These are phyloP conservation scores for Populus davidiana DNA, from an alignment of 345 rosid genomes.

Conservation along the genomic window DNA sequence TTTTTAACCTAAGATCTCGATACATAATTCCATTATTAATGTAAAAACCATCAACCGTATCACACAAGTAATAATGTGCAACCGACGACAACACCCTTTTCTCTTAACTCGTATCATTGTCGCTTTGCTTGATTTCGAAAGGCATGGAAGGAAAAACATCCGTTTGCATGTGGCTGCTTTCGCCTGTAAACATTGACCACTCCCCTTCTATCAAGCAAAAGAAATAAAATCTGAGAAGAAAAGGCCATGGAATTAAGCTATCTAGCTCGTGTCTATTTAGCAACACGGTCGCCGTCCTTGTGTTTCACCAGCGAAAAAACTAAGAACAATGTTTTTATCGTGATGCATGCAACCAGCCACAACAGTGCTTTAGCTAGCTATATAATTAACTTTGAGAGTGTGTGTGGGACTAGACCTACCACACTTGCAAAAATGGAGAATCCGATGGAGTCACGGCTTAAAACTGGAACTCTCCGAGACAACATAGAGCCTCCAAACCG, in stretches of 20 bases:
- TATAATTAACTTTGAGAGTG: neutral
- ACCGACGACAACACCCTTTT: neutral
- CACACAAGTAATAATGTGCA: neutral
- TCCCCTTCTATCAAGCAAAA: neutral
- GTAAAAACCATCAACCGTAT: neutral
- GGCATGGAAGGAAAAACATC: neutral
- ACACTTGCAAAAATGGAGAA: neutral
- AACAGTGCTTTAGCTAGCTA: no score
- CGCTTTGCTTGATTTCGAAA: constrained; percentile 5
- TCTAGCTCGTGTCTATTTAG: neutral
- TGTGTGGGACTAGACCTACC: constrained; percentile 10
- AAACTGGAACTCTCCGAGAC: neutral
- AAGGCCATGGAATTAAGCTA: neutral
- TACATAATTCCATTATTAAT: neutral
- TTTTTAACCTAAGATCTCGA: neutral
- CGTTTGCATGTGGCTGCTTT: constrained; percentile 15
- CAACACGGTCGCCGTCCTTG: no score
- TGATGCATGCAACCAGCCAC: no score
- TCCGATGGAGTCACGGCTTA: neutral
- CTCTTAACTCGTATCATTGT: neutral
- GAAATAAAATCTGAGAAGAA: neutral
- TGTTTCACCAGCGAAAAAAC: no score
- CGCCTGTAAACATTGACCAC: neutral
- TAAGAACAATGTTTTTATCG: no score
- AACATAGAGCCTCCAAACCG: neutral